Conservation (phyloP, 2,329 filamentous ascomycete species). For the Curvularia hawaiiensis region DNA sequence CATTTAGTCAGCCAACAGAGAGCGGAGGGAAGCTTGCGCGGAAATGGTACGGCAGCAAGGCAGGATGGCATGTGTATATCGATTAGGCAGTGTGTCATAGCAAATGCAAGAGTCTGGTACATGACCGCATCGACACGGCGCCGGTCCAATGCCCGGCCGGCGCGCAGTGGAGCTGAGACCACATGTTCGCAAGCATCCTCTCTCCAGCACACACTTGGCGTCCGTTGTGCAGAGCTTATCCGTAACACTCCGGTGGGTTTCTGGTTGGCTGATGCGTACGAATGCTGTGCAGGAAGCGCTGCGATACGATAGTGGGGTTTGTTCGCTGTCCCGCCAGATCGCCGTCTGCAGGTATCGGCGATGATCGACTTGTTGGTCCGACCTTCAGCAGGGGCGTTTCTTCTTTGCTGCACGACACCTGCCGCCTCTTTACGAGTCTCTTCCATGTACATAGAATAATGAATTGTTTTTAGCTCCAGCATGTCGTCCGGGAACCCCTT, state of each 20-base stretch:
- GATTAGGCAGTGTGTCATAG: conserved; percentile 51
- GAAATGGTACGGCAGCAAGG: conserved; percentile 61
- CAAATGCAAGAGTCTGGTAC: not conserved
- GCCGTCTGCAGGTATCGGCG: conserved; percentile 25
- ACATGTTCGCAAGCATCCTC: conserved; percentile 1
- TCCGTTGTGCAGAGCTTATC: not conserved
- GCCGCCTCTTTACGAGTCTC: conserved; percentile 28
- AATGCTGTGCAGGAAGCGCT: conserved; percentile 3
- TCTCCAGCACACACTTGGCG: not conserved
- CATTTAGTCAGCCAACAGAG: conserved; percentile 70
- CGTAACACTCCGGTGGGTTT: not conserved
- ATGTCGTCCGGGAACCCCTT: conserved; percentile 50
- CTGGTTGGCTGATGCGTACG: conserved; percentile 5
- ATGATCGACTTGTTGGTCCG: conserved; percentile 19
- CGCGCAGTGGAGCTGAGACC: not conserved
- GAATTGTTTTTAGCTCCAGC: conserved; percentile 44
- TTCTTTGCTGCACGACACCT: conserved; percentile 20
- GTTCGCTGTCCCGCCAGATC: conserved; percentile 30
- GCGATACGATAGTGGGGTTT: conserved; percentile 26
- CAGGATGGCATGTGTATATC: conserved; percentile 66
- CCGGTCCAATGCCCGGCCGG: not conserved
- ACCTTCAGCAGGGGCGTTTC: conserved; percentile 31
- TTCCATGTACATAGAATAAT: conserved; percentile 48
- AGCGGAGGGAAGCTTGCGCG: conserved; percentile 63
- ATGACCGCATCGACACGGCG: not conserved